phyloP scores from a whole-genome alignment of 345 rosid species.

The Noccaea caerulescens region DNA sequence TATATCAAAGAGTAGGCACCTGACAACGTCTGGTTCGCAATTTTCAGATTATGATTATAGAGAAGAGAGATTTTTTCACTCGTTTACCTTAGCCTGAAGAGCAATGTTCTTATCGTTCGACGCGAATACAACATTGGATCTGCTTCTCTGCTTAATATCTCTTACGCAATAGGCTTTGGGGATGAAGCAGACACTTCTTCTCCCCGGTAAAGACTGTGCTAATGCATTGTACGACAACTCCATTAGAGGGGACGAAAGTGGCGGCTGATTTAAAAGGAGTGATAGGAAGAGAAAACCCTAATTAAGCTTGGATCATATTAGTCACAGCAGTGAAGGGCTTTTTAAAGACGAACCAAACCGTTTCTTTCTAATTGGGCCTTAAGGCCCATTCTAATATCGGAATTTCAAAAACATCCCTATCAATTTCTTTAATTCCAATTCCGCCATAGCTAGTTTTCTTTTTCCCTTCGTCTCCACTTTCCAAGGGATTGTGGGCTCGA shows the following conservation, averaged over 20 bases:
- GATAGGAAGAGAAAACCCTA: slow-evolving; percentile 34
- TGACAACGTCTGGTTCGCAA: slow-evolving; percentile 41
- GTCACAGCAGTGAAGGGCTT: background rate
- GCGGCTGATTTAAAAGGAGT: slow-evolving; percentile 24
- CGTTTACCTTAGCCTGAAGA: slow-evolving; percentile 34
- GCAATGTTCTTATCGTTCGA: slow-evolving; percentile 37
- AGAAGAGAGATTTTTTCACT: background rate
- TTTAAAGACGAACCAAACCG: slow-evolving; percentile 30
- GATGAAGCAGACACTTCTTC: slow-evolving; percentile 24
- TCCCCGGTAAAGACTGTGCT: slow-evolving; percentile 22
- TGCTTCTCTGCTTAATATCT: slow-evolving; percentile 30
- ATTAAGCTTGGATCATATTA: background rate
- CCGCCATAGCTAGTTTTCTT: background rate
- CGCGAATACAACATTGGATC: slow-evolving; percentile 37
- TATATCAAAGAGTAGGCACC: slow-evolving; percentile 32
- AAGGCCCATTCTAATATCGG: background rate
- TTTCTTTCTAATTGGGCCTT: background rate
- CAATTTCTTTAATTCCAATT: background rate
- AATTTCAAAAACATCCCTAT: background rate
- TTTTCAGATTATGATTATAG: background rate
- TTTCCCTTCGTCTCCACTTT: background rate
- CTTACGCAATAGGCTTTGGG: slow-evolving; percentile 17
- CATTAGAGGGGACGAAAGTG: slow-evolving; percentile 23
- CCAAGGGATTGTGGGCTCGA: background rate
- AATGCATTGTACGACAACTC: slow-evolving; percentile 29